A percentile compares a stretch with the other conserved stretches of the same genome.
phyloP scores from a whole-genome alignment of 2,329 filamentous ascomycete species.

The Fusarium cicatricum region DNA sequence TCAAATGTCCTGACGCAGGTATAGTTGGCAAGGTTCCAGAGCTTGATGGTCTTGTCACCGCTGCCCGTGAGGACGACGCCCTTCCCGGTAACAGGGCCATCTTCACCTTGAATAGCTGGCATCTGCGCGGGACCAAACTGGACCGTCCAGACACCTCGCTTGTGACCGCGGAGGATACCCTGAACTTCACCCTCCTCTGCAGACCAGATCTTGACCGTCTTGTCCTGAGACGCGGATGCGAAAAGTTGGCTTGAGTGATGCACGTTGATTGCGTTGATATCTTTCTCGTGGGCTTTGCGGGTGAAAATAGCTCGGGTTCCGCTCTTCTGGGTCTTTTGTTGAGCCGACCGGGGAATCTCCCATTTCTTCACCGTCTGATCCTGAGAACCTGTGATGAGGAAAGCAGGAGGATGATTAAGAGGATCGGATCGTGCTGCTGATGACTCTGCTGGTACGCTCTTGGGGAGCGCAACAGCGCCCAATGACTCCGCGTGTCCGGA shows the following conservation, averaged over 20 bases:
- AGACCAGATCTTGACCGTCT: constrained; percentile 97
- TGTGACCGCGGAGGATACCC: constrained; percentile 91
- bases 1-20: constrained; percentile 93
- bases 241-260: constrained; percentile 81
- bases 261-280: constrained; percentile 94
- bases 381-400: constrained; percentile 90
- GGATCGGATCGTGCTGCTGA: constrained; percentile 78
- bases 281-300: constrained; percentile 96
- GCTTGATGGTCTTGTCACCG: constrained; percentile 93
- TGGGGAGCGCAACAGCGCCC: constrained; percentile 86
- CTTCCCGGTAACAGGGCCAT: constrained; percentile 76
- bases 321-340: constrained; percentile 56
- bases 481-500: constrained; percentile 94
- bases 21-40: constrained; percentile 94
- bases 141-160: constrained; percentile 95
- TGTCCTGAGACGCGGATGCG: constrained; percentile 95
- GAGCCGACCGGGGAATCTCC: constrained; percentile 73
- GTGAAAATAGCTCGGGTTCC: constrained; percentile 79
- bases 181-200: constrained; percentile 87
- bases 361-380: constrained; percentile 96
- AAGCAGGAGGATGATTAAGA: constrained; percentile 80
- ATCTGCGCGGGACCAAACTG: constrained; percentile 84
- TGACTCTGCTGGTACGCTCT: constrained; percentile 69
- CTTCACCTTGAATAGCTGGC: constrained; percentile 75
- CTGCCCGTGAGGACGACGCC: constrained; percentile 89